Conservation (phyloP, 2,329 filamentous ascomycete genomes). For the Beauveria scarabaeidicola region DNA sequence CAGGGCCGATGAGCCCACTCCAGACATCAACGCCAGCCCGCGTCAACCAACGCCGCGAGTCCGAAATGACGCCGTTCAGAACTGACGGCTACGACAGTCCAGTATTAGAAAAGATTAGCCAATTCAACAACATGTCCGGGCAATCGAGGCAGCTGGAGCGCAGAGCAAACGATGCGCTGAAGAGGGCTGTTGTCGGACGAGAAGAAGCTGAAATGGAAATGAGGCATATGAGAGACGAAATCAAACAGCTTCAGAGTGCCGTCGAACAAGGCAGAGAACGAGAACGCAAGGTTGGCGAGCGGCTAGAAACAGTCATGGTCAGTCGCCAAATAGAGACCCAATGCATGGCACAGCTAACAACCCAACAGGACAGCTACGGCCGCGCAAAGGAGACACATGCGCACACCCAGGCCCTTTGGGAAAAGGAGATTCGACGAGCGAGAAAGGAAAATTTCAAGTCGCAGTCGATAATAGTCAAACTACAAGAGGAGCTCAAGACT, state of each 20-base stretch:
- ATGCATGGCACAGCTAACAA: slow-evolving; percentile 11
- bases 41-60: slow-evolving; percentile 41
- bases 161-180: slow-evolving; percentile 56
- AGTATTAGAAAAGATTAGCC: slow-evolving; percentile 59
- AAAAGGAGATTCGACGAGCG: slow-evolving; percentile 62
- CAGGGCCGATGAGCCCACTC: slow-evolving; percentile 47
- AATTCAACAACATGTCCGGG: slow-evolving; percentile 60
- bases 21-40: slow-evolving; percentile 56
- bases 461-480: slow-evolving; percentile 59
- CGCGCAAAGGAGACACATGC: slow-evolving; percentile 61
- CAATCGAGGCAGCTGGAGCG: slow-evolving; percentile 54
- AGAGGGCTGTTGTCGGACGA: slow-evolving; percentile 57
- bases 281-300: slow-evolving; percentile 57
- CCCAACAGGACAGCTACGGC: slow-evolving; percentile 55
- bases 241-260: slow-evolving; percentile 44
- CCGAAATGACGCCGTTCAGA: slow-evolving; percentile 28
- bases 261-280: slow-evolving; percentile 57
- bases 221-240: slow-evolving; percentile 54
- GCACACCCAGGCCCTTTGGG: slow-evolving; percentile 59
- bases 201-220: slow-evolving; percentile 66
- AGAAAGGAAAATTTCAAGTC: slow-evolving; percentile 68
- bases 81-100: slow-evolving; percentile 46
- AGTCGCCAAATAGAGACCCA: slow-evolving; percentile 20
- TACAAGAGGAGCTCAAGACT: slow-evolving; percentile 66
- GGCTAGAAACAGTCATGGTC: slow-evolving; percentile 63